Base-by-base conservation (phyloP, 306 rosid genomes). In the Styphnolobium japonicum region DNA sequence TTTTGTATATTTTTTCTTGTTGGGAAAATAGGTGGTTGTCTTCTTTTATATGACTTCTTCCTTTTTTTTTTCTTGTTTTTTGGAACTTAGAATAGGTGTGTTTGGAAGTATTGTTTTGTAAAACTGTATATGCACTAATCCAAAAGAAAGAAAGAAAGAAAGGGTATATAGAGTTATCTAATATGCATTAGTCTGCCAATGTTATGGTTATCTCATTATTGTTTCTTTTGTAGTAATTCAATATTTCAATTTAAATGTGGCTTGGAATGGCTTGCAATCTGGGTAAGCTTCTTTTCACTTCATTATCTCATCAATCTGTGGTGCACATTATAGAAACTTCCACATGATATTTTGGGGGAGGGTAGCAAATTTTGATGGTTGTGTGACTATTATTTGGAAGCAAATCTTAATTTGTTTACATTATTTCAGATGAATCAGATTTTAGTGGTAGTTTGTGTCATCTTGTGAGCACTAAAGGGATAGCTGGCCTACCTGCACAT, bases 401-500 rank as follows among this genome's bases (percentile, higher is more conserved):
- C 40, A 7, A 71, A 55, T 70, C 76, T 70, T 75, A 52, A 64
- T 56, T 39, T 46, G 16, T 66, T 33, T 81, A 10, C 15, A 49
- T 81, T 31, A 34, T 61, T 64, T 73, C 68, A 5, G 51, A 82
- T 62, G 33, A 65, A 45, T 37, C 3, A 71, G 29, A 64, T n/a
- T 81, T 29, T 29, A 79, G 19, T 61, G 58, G 23, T 49, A 40
- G 16, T 16, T 66, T 67, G 73, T 42, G 61, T 10, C 42, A 40
- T 21, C 29, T 69, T 62, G 72, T 42, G 56, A 63, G 36, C 14
- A 52, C 51, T 6, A 16, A 53, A 29, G 68, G 39, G 71, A 60
- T 61, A 67, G 74, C 68, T 73, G 56, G 29, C 34, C 10, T 42
- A 63, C 68, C 25, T 77, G 18, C 45, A 67, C 56, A 72, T 72